Base-by-base conservation (phyloP, 2,329 filamentous ascomycete species). In the Leptographium galeiforme region DNA sequence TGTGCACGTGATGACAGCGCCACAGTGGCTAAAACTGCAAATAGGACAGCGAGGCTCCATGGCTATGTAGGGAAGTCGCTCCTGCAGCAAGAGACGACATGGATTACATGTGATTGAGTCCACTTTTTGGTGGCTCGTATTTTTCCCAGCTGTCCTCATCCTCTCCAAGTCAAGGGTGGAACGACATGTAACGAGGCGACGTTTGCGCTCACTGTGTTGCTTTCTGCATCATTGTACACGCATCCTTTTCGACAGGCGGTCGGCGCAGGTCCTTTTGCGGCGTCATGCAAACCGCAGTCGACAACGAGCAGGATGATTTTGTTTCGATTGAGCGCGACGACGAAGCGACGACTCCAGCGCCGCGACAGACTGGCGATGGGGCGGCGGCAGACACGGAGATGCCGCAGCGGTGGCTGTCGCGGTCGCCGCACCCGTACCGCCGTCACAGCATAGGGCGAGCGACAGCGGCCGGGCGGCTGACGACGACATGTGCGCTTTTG, bases 361-460 rank as follows among this genome's bases (percentile, higher is more conserved):
- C 25, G 5, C 25, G 25, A 25, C 3, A 2, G 25, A 25, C 25
- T 25, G 34, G 12, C 34, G 34, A 36, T n/a, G 40, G 16, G 10
- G 40, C 10, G 16, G 18, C 25, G 18, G 30, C 32, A 8, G 32
- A 48, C 46, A 6, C 25, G 11, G n/a, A 18, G 10, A 34, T 25
- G 10, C 45, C 30, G 25, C 45, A 14, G 32, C 33, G 50, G 61
- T 80, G 61, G 48, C 71, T 77, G 57, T 77, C 75, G 52, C 78
- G 83, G 60, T 82, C 82, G 45, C 82, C 84, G 48, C 81, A 86
- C 64, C 83, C 83, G 1, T 86, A 86, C 61, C 78, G 80, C 61
- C 79, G 75, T 61, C 78, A 77, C 55, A 74, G 70, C 56, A 71
- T 68, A 58, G 78, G 82, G 61, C 69, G 81, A 13, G 73, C 74